A percentile compares a stretch with the other conserved stretches of the same genome.
phyloP scores from a whole-genome alignment of 164 flowering plant species.

The Vitis amurensis region DNA sequence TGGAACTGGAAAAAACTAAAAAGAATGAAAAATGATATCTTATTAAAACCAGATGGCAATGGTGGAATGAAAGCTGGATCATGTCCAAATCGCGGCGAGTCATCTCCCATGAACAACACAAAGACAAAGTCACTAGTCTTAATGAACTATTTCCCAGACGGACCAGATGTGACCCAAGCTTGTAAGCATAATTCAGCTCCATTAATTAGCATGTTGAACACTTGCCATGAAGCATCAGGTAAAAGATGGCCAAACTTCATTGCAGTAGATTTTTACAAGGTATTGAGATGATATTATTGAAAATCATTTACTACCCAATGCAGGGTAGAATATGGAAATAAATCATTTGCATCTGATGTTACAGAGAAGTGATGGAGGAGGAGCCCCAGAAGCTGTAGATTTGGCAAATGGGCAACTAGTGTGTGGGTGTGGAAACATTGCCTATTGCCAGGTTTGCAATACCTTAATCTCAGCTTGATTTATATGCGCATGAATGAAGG shows the following conservation, averaged over 20 bases:
- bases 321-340: not conserved
- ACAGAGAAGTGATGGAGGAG: conserved; percentile 94
- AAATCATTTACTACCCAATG: too few species aligned
- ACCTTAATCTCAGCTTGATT: not conserved
- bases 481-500: not conserved
- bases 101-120: conserved; percentile 65
- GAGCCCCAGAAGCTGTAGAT: conserved; percentile 76
- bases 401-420: conserved; percentile 74
- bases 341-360: conserved; percentile 7
- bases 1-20: not conserved
- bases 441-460: conserved; percentile 67
- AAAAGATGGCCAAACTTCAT: conserved; percentile 90
- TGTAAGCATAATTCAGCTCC: conserved; percentile 81
- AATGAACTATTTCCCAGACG: conserved; percentile 61
- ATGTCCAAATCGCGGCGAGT: conserved; percentile 84
- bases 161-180: conserved; percentile 41
- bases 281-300: conserved; percentile 8
- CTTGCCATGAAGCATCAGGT: conserved; percentile 71
- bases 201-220: conserved; percentile 54
- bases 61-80: conserved; percentile 72
- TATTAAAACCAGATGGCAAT: conserved; percentile 61
- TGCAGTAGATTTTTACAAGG: conserved; percentile 87
- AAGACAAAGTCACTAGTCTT: conserved; percentile 61
- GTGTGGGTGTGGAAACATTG: conserved; percentile 72
- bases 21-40: not conserved